phyloP scores from a whole-genome alignment of 2,329 filamentous ascomycete genomes.

The Pseudogymnoascus sp. region DNA sequence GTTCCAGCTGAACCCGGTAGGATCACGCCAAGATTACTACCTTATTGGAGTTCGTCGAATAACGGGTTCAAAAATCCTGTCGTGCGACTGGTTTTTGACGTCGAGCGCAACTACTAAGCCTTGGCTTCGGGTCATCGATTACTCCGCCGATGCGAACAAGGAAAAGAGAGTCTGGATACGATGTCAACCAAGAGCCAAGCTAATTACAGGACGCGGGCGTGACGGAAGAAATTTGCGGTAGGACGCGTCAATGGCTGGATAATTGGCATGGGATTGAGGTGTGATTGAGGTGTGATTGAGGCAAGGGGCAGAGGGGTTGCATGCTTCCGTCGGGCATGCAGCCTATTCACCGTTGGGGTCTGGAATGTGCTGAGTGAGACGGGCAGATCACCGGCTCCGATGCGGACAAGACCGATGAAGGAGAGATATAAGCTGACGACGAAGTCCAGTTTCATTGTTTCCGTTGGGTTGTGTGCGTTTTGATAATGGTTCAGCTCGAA shows the following conservation, averaged over 20 bases:
- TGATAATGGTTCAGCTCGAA: background rate
- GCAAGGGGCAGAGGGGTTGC: background rate
- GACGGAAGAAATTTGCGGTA: background rate
- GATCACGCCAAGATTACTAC: background rate
- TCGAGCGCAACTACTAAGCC: background rate
- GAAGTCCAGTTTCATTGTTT: background rate
- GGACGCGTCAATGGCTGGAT: background rate
- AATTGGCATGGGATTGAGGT: background rate
- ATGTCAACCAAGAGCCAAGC: constrained; percentile 1
- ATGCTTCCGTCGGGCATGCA: background rate
- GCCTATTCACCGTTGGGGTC: background rate
- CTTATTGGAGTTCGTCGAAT: background rate
- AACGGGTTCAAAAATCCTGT: background rate
- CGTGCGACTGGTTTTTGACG: background rate
- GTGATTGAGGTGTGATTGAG: background rate
- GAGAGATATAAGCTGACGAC: background rate
- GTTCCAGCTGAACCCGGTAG: no score
- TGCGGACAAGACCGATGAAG: background rate
- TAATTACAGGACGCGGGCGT: background rate
- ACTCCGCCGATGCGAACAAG: background rate
- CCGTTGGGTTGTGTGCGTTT: background rate
- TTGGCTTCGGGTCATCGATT: constrained; percentile 7
- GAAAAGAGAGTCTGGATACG: background rate
- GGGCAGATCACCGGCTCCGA: background rate
- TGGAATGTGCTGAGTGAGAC: constrained; percentile 4